Evolutionary conservation across 2,329 filamentous ascomycete species (phyloP), one percentile per base, ranked within the genome.

Genomic region (Scedosporium dehoogii): DNA sequence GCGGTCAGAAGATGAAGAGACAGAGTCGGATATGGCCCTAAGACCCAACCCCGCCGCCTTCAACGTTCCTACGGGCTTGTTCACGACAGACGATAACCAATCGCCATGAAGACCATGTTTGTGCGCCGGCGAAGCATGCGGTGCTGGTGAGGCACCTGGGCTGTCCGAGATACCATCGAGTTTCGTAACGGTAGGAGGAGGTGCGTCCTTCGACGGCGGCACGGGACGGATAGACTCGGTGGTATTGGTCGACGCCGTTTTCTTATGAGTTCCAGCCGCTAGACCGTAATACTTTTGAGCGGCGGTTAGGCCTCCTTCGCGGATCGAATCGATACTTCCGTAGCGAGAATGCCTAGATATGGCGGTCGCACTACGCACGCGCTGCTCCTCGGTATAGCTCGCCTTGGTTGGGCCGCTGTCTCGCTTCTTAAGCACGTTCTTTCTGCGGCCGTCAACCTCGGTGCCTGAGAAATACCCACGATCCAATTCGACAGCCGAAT

Each of bases 391-490:
- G 4, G 87, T 80, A 70, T 91, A 89, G 74, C 90, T 96, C 12
- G 88, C 85, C 67, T 89, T 88, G 9, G 57, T 38, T 29, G 75
- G 77, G 21, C 77, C 76, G 65, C 84, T 87, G 64, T 86, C 84
- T 63, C 90, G 87, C 76, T 94, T 96, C 73, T 90, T 91, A 66
- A 97, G 78, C 57, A 94, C 80, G 70, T 91, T 96, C 56, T 90
- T 84, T 68, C 84, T 86, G 63, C 88, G 85, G 53, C 84, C 84
- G 66, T 97, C 92, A 10, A 86, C 79, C 69, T 97, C 93, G 16
- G 89, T 89, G 3, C 92, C 91, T 6, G 93, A 97, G 71, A 97
- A 96, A 73, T 97, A 97, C 25, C 92, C 93, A 42, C 91, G 85
- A 69, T 97, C 94, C 16, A 91, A 73, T 64, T 96, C 90, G 25